A percentile compares a stretch with the other conserved stretches of the same genome.
phyloP scores from a whole-genome alignment of 1,139 yeast genomes.

The Lodderomyces parapsilosis region DNA sequence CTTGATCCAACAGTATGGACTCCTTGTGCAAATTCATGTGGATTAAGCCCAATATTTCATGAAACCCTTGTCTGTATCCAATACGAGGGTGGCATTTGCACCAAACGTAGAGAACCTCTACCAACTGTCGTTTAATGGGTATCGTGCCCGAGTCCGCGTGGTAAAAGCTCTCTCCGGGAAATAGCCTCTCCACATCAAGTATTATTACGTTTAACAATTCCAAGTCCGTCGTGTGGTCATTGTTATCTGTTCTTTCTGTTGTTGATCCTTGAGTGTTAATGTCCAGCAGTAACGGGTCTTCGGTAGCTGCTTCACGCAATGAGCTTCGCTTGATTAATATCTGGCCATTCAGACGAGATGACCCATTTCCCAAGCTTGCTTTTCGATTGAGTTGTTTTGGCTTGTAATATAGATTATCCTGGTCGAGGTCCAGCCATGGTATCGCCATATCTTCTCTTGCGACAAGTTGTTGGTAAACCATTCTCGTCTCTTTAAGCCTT shows the following conservation, averaged over 20 bases:
- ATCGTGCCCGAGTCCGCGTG: slow-evolving; percentile 22
- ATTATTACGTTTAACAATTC: slow-evolving; percentile 48
- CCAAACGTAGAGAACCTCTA: slow-evolving; percentile 55
- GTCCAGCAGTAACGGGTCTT: slow-evolving; percentile 4
- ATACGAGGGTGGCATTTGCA: slow-evolving; percentile 48
- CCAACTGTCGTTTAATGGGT: slow-evolving; percentile 37
- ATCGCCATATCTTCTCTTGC: slow-evolving; percentile 32
- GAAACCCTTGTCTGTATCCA: slow-evolving; percentile 72
- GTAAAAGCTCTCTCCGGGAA: slow-evolving; percentile 59
- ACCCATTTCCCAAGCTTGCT: slow-evolving; percentile 11
- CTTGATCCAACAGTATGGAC: slow-evolving; percentile 25
- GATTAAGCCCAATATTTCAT: slow-evolving; percentile 63
- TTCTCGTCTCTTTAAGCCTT: slow-evolving; percentile 29
- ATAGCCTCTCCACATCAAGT: slow-evolving; percentile 60
- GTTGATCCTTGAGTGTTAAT: background rate
- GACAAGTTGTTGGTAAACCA: slow-evolving; percentile 37
- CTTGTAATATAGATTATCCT: slow-evolving; percentile 31
- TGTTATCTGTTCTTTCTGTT: slow-evolving; percentile 1
- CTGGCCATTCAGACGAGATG: slow-evolving; percentile 3
- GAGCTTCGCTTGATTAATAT: background rate
- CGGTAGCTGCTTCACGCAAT: background rate
- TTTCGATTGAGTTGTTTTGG: slow-evolving; percentile 13
- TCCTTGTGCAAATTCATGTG: slow-evolving; percentile 50
- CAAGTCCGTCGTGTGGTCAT: slow-evolving; percentile 18
- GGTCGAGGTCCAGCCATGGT: slow-evolving; percentile 40